Base-by-base conservation (phyloP, 768 basidiomycete genomes). In the Tricholoma hemisulphureum region DNA sequence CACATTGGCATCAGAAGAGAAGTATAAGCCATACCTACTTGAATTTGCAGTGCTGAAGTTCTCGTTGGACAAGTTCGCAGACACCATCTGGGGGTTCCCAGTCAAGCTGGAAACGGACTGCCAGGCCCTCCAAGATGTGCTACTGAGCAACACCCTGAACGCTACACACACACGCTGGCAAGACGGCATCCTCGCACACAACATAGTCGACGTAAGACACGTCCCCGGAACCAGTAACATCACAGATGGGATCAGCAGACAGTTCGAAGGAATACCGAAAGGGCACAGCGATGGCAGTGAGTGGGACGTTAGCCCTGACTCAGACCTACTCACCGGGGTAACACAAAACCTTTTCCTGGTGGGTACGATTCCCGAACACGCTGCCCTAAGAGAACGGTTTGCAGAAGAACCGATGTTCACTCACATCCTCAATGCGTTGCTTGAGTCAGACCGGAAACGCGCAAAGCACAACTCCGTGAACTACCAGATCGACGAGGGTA, bases 51-150 rank as follows among this genome's bases (percentile, higher is more conserved):
- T n/a, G n/a, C n/a, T n/a, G n/a, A n/a, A n/a, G n/a, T n/a, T n/a
- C n/a, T 55, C 8, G 58, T 0, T 70, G 3, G 66, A 71, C 49
- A 66, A 73, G 18, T 71, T 72, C 49, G n/a, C n/a, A n/a, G n/a
- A n/a, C n/a, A 58, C 62, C 34, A 35, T 35, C 14, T 35, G 2
- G 51, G 69, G 29, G 60, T 57, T 63, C 24, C 72, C 65, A 16
- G 57, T 75, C 0, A 67, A 73, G 35, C 45, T 75, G 10, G 64
- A 70, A 37, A 74, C 67, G 1, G 73, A 75, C n/a, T n/a, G n/a
- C n/a, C n/a, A n/a, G n/a, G n/a, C n/a, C n/a, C n/a, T n/a, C n/a
- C n/a, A n/a, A n/a, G 69, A 73, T 39, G 43, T 68, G 1, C 59
- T 77, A 1, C 2, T 63, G 1, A 71, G 63, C 37, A 58, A 66